Percentiles rank a stretch among this genome's conserved stretches.
Conservation (phyloP, 2,329 filamentous ascomycete species). For the Alternaria novae-zelandiae region DNA sequence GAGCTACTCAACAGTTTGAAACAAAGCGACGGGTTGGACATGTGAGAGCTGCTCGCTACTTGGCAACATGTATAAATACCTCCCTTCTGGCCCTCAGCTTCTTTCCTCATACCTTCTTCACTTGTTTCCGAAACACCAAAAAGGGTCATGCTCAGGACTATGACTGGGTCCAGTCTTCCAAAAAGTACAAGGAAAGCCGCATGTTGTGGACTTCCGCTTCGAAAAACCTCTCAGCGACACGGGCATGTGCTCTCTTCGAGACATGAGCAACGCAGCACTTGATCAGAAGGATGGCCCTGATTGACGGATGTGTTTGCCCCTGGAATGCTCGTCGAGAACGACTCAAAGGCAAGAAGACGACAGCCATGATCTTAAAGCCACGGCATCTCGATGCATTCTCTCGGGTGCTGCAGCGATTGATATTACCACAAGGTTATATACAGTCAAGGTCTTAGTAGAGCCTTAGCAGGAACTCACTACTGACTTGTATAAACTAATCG, state of each 20-base stretch:
- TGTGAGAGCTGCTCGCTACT: neutral
- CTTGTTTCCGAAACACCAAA: neutral
- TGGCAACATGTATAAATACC: neutral
- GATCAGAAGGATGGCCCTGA: fast-evolving
- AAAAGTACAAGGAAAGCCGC: fast-evolving
- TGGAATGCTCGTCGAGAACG: neutral
- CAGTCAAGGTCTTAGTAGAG: too few species aligned
- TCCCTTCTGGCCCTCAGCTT: neutral
- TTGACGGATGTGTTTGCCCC: neutral
- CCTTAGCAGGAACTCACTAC: too few species aligned
- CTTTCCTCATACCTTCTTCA: neutral
- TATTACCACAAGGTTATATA: too few species aligned
- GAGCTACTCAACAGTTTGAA: neutral
- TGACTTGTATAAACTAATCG: too few species aligned
- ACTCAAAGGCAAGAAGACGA: too few species aligned
- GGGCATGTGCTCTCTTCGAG: too few species aligned
- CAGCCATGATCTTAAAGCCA: too few species aligned
- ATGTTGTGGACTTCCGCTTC: neutral
- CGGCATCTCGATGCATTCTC: too few species aligned
- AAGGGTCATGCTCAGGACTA: too few species aligned
- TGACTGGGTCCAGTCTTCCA: neutral
- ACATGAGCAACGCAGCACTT: too few species aligned
- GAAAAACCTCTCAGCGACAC: fast-evolving
- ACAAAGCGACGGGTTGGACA: fast-evolving
- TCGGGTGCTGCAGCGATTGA: too few species aligned